Evolutionary conservation across 2,329 filamentous ascomycete genomes (phyloP).

Genomic region (Beauveria rudraprayagi): DNA sequence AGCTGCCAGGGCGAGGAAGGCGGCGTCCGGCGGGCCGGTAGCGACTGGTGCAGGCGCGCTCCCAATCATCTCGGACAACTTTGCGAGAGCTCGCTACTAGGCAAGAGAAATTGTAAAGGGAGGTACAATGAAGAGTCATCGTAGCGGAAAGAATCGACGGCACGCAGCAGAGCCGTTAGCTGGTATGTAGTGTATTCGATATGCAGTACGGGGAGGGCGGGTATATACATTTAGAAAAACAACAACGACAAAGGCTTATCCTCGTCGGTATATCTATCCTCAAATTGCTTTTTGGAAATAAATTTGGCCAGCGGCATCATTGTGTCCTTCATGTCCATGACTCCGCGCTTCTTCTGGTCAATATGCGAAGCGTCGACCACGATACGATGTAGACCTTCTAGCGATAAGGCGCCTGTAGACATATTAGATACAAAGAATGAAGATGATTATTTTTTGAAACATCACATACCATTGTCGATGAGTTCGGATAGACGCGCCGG

Average conservation of each 20-base stretch:
- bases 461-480: slow-evolving; percentile 62
- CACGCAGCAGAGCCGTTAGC: neutral
- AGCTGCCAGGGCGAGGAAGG: slow-evolving; percentile 1
- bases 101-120: neutral
- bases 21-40: neutral
- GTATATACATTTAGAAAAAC: slow-evolving; percentile 47
- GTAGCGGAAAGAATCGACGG: neutral
- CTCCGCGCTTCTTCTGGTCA: slow-evolving; percentile 86
- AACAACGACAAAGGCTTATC: slow-evolving; percentile 52
- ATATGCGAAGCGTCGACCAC: slow-evolving; percentile 89
- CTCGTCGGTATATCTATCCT: slow-evolving; percentile 56
- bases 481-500: slow-evolving; percentile 75
- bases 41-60: neutral
- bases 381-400: slow-evolving; percentile 65
- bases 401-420: slow-evolving; percentile 53
- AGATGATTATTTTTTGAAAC: neutral
- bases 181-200: neutral
- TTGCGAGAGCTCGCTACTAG: neutral
- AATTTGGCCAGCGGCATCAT: slow-evolving; percentile 72
- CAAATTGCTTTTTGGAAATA: slow-evolving; percentile 62
- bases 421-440: neutral
- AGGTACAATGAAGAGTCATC: neutral
- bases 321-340: slow-evolving; percentile 93
- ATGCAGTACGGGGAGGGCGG: slow-evolving; percentile 8
- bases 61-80: neutral